A percentile compares a stretch with the other conserved stretches of the same genome.
Evolutionary conservation across 2,329 filamentous ascomycete species (phyloP).

Genomic region (Fusarium sacchari): DNA sequence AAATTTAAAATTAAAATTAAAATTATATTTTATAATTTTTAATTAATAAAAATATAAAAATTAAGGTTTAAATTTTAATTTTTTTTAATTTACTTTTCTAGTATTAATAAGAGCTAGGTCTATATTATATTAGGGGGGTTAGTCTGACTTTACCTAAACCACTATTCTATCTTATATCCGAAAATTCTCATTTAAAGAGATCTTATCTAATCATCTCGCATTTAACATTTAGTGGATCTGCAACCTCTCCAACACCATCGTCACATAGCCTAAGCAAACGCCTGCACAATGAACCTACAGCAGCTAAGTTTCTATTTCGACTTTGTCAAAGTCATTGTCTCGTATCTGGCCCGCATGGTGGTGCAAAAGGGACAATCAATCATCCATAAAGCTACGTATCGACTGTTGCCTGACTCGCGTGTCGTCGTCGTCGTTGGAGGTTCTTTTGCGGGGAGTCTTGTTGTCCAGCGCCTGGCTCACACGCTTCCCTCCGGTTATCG

Average conservation of each 20-base stretch:
- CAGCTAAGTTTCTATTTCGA: conserved; percentile 3
- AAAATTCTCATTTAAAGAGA: background rate
- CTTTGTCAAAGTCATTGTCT: background rate
- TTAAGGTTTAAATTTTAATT: too few relatives aligned
- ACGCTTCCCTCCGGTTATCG: conserved; percentile 22
- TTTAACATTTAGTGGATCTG: background rate
- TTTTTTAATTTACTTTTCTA: too few relatives aligned
- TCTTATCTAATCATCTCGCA: conserved; percentile 13
- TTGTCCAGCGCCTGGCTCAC: conserved; percentile 13
- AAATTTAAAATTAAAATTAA: too few relatives aligned
- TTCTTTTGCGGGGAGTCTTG: conserved; percentile 18
- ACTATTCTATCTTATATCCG: background rate
- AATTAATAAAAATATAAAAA: too few relatives aligned
- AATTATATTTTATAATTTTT: too few relatives aligned
- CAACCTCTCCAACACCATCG: background rate
- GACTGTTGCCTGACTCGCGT: background rate
- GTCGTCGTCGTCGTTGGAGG: conserved; percentile 27
- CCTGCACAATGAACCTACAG: background rate
- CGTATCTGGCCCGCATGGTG: background rate
- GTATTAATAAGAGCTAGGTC: too few relatives aligned
- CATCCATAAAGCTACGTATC: conserved; percentile 19
- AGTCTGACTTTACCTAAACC: too few relatives aligned
- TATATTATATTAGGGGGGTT: too few relatives aligned
- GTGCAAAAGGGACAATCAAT: background rate
- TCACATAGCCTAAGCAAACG: background rate